Conservation (phyloP, 108 stramenopile genomes). For the Skeletonema grethae region DNA sequence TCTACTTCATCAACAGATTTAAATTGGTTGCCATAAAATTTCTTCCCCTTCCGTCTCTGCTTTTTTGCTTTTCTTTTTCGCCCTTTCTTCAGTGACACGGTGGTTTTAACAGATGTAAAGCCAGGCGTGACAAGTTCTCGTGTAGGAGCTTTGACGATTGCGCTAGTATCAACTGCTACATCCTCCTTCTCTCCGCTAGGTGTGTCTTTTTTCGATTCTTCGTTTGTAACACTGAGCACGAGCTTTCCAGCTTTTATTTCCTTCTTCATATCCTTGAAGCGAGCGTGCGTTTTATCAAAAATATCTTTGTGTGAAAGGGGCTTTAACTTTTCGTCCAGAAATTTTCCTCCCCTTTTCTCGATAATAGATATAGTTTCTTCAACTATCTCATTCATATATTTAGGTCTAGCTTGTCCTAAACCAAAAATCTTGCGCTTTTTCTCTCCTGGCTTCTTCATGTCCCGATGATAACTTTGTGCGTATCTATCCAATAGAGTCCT, state of each 20-base stretch:
- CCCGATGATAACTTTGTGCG: background rate
- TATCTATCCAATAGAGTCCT: background rate
- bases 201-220: background rate
- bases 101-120: background rate
- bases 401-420: background rate
- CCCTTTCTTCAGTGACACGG: background rate
- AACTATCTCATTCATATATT: background rate
- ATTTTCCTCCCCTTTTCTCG: background rate
- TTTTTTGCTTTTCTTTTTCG: background rate
- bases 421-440: background rate
- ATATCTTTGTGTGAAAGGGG: background rate
- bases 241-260: conserved; percentile 1
- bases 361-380: background rate
- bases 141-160: background rate
- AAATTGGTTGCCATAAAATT: background rate
- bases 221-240: background rate
- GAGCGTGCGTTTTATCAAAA: background rate
- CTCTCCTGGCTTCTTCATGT: background rate
- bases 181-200: background rate
- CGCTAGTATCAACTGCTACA: background rate
- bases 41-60: background rate
- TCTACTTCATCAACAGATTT: background rate
- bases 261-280: conserved; percentile 4
- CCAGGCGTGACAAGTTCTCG: conserved; percentile 1
- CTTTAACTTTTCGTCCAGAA: conserved; percentile 1